phyloP scores from a whole-genome alignment of 305 asterid genomes.

The Fraxinus floribunda region DNA sequence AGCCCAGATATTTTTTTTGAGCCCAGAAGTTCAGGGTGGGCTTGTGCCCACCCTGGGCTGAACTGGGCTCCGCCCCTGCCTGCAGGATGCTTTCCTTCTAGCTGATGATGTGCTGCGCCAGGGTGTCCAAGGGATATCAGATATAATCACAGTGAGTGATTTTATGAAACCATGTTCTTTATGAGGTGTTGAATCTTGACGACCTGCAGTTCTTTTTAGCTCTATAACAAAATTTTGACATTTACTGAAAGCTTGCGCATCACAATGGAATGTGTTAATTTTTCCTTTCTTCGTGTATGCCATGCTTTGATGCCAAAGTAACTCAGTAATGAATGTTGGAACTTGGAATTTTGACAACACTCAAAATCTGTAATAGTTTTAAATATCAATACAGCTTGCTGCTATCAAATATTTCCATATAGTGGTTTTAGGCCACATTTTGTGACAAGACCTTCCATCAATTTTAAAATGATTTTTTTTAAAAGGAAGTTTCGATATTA shows the following conservation, averaged over 20 bases:
- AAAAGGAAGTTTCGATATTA: not conserved
- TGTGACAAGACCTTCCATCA: not conserved
- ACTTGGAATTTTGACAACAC: not conserved
- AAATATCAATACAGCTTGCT: not conserved
- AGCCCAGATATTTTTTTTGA: too few relatives aligned
- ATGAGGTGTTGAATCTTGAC: not conserved
- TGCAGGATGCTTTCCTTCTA: conserved; percentile 94
- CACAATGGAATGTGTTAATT: not conserved
- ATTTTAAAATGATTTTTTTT: not conserved
- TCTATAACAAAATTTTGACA: not conserved
- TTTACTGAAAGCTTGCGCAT: not conserved
- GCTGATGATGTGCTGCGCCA: conserved; percentile 97
- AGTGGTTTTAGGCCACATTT: not conserved
- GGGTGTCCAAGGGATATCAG: conserved; percentile 97
- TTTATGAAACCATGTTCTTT: not conserved
- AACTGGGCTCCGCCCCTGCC: too few relatives aligned
- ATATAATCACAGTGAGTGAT: conserved; percentile 80
- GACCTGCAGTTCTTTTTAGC: not conserved
- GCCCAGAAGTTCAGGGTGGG: too few relatives aligned
- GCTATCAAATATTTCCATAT: not conserved
- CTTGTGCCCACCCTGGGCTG: too few relatives aligned
- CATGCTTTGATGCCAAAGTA: not conserved
- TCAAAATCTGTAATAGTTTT: not conserved
- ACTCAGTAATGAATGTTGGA: not conserved
- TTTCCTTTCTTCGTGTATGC: not conserved